Percentiles rank a stretch among this genome's conserved stretches.
These are phyloP conservation scores for Phytophthora fragariaefolia DNA, from an alignment of 352 stramenopile genomes.

Conservation along the genomic window DNA sequence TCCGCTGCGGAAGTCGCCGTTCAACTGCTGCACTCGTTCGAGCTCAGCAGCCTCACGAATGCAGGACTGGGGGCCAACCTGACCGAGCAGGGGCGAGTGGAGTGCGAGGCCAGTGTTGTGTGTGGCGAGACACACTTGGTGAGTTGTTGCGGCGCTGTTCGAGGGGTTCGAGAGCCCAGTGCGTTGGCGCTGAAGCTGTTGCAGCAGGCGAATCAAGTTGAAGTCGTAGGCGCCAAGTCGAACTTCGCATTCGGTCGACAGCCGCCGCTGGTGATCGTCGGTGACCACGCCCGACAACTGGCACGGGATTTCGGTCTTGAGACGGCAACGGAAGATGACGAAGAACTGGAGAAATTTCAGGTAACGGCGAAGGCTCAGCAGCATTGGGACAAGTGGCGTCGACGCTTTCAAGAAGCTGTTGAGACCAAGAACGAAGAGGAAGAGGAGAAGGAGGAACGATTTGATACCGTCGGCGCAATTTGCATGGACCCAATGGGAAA, in stretches of 20 bases:
- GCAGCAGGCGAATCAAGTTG: conserved; percentile 21
- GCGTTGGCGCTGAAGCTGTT: conserved; percentile 52
- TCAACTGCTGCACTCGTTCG: conserved; percentile 50
- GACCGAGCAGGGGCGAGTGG: conserved; percentile 50
- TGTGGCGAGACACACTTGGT: conserved; percentile 49
- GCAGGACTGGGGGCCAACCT: conserved; percentile 63
- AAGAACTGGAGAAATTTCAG: conserved; percentile 44
- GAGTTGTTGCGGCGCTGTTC: conserved; percentile 51
- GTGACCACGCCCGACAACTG: conserved; percentile 43
- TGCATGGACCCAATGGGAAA: conserved; percentile 63
- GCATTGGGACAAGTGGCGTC: conserved; percentile 61
- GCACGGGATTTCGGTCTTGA: conserved; percentile 49
- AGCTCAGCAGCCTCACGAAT: conserved; percentile 62
- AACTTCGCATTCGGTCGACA: conserved; percentile 51
- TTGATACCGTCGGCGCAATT: conserved; percentile 74
- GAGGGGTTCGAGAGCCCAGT: conserved; percentile 58
- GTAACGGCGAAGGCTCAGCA: conserved; percentile 38
- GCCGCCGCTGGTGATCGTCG: conserved; percentile 64
- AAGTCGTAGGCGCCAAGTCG: neutral
- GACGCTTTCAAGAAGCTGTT: conserved; percentile 27
- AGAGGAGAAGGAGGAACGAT: conserved; percentile 9
- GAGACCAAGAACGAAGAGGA: conserved; percentile 6
- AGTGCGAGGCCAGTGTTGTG: conserved; percentile 65
- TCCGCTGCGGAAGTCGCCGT: conserved; percentile 38
- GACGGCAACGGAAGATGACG: conserved; percentile 28